Conservation (phyloP, 78 protist genomes). For the Capsaspora owczarzaki region DNA sequence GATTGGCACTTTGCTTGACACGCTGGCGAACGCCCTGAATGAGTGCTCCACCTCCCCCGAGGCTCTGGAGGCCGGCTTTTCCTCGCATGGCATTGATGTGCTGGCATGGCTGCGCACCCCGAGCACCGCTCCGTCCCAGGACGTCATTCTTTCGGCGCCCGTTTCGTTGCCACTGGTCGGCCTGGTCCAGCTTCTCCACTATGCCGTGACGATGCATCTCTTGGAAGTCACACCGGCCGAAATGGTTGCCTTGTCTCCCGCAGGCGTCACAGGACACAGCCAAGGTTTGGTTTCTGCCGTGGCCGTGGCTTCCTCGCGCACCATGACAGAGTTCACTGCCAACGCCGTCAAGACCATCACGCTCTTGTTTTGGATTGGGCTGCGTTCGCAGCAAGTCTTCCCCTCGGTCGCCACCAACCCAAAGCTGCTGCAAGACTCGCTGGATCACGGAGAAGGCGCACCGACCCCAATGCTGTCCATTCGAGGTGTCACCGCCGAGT, state of each 20-base stretch:
- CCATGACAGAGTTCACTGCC: not conserved
- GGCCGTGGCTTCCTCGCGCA: not conserved
- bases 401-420: constrained; percentile 24
- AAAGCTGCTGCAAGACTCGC: constrained; percentile 23
- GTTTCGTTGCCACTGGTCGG: constrained; percentile 38
- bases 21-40: too few relatives aligned
- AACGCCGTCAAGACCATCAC: not conserved
- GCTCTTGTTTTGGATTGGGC: constrained; percentile 47
- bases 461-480: constrained; percentile 44
- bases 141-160: constrained; percentile 25
- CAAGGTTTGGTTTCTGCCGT: not conserved
- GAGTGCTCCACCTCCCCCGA: not conserved
- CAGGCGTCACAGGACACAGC: constrained; percentile 17
- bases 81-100: constrained; percentile 15
- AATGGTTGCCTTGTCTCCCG: not conserved
- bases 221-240: constrained; percentile 8
- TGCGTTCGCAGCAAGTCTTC: constrained; percentile 20
- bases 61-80: not conserved
- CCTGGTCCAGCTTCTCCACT: constrained; percentile 41
- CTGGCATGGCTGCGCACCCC: constrained; percentile 15
- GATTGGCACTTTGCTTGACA: too few relatives aligned
- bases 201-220: not conserved
- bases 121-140: constrained; percentile 2
- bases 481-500: not conserved
- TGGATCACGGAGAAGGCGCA: constrained; percentile 20